These are phyloP conservation scores for Alternaria gaisen DNA, from an alignment of 2,329 filamentous ascomycete genomes.

Conservation along the genomic window DNA sequence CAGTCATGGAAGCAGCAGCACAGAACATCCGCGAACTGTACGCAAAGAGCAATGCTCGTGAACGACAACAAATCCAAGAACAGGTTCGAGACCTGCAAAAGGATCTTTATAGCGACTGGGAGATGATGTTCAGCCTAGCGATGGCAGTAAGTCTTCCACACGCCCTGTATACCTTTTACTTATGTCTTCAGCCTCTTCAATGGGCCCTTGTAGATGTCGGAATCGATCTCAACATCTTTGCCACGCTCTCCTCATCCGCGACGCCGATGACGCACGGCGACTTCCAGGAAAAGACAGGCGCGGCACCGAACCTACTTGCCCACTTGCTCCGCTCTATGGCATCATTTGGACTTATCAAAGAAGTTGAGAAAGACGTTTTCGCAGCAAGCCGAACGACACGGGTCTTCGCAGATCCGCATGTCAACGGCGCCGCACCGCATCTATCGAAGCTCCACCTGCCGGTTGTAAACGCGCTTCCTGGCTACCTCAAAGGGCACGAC, in stretches of 20 bases:
- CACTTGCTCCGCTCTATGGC: conserved; percentile 48
- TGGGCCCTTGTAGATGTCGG: background rate
- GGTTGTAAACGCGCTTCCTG: conserved; percentile 37
- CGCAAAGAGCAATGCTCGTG: conserved; percentile 25
- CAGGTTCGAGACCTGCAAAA: conserved; percentile 38
- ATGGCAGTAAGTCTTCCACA: background rate
- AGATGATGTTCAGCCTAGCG: conserved; percentile 26
- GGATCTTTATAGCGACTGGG: conserved; percentile 38
- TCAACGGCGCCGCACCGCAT: conserved; percentile 39
- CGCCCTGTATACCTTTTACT: background rate
- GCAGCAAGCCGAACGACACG: conserved; percentile 41
- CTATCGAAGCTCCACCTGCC: conserved; percentile 32
- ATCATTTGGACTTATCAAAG: conserved; percentile 36
- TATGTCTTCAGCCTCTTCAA: conserved; percentile 1
- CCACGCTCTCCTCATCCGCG: background rate
- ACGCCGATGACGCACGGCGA: conserved; percentile 21
- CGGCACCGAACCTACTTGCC: conserved; percentile 38
- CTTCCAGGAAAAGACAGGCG: conserved; percentile 33
- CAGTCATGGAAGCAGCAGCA: conserved; percentile 33
- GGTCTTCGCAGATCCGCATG: conserved; percentile 35
- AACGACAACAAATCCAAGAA: conserved; percentile 32
- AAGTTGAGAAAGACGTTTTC: conserved; percentile 40
- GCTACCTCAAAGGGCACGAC: conserved; percentile 39
- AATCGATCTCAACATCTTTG: background rate
- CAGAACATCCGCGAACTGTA: conserved; percentile 33